Conservation (phyloP, 306 rosid genomes). For the Malus asiatica region DNA sequence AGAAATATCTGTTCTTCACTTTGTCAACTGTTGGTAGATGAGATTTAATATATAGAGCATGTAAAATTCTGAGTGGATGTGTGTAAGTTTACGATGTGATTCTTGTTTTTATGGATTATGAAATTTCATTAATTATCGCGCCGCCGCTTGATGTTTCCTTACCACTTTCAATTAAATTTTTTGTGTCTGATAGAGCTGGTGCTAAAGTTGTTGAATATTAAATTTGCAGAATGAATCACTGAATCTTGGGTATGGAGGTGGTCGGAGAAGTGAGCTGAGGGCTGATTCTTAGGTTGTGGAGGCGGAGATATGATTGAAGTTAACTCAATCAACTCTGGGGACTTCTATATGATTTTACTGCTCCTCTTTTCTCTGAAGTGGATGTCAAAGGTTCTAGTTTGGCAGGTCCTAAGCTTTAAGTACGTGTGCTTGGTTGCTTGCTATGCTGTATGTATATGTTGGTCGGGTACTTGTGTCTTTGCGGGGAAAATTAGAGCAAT, state of each 20-base stretch:
- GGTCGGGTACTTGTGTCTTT: slow-evolving; percentile 27
- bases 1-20: background rate
- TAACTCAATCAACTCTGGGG: slow-evolving; percentile 25
- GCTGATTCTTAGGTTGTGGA: slow-evolving; percentile 48
- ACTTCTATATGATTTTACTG: background rate
- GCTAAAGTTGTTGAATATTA: slow-evolving; percentile 1
- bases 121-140: background rate
- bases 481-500: slow-evolving; percentile 28
- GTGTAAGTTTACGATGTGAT: background rate
- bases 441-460: slow-evolving; percentile 14
- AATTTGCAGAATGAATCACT: slow-evolving; percentile 33
- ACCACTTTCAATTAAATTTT: background rate
- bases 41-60: background rate
- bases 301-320: slow-evolving; percentile 13
- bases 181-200: slow-evolving; percentile 6
- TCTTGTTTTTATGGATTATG: background rate
- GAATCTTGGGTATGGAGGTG: slow-evolving; percentile 4
- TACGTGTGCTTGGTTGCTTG: slow-evolving; percentile 29
- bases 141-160: background rate
- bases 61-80: background rate
- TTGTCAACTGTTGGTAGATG: background rate
- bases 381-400: slow-evolving; percentile 19
- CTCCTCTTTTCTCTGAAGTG: slow-evolving; percentile 19
- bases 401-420: slow-evolving; percentile 16
- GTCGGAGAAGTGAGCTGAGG: slow-evolving; percentile 18